phyloP scores from a whole-genome alignment of 106 monocot genomes.

The Apostasia ramifera region DNA sequence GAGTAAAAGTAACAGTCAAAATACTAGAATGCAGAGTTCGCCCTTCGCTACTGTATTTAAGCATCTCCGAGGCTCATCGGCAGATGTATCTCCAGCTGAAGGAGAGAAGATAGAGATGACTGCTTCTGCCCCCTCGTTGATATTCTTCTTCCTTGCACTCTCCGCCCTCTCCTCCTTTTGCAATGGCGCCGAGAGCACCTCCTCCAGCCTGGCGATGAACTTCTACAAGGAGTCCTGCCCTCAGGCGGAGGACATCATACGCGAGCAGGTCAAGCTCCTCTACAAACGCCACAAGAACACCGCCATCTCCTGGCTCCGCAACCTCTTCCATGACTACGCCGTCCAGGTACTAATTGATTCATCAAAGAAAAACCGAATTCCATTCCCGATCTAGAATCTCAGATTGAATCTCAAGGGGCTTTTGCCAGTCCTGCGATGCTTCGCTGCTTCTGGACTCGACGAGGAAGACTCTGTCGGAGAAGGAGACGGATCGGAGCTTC shows the following conservation, averaged over 20 bases:
- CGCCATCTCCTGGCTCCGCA: slow-evolving; percentile 82
- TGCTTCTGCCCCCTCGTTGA: slow-evolving; percentile 18
- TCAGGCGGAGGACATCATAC: slow-evolving; percentile 77
- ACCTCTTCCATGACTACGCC: slow-evolving; percentile 88
- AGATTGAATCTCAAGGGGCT: background rate
- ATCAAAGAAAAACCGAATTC: background rate
- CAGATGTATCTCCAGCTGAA: too few species aligned
- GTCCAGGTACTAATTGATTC: slow-evolving; percentile 32
- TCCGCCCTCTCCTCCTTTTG: background rate
- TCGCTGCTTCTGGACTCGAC: slow-evolving; percentile 74
- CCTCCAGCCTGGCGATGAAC: slow-evolving; percentile 46
- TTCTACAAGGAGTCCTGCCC: slow-evolving; percentile 89
- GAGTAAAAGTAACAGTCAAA: too few species aligned
- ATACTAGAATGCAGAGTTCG: too few species aligned
- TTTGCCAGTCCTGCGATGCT: slow-evolving; percentile 66
- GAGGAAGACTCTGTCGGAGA: slow-evolving; percentile 64
- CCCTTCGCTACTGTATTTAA: too few species aligned
- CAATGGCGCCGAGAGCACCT: slow-evolving; percentile 5
- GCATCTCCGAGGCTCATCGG: too few species aligned
- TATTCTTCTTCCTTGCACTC: slow-evolving; percentile 20
- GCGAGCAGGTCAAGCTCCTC: slow-evolving; percentile 70
- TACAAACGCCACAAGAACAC: slow-evolving; percentile 95
- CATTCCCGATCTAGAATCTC: background rate
- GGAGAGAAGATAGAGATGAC: too few species aligned
- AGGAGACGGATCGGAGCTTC: slow-evolving; percentile 80